Evolutionary conservation across 805 yeast species (phyloP).

Genomic region (Sugiyamaella floridensis): DNA sequence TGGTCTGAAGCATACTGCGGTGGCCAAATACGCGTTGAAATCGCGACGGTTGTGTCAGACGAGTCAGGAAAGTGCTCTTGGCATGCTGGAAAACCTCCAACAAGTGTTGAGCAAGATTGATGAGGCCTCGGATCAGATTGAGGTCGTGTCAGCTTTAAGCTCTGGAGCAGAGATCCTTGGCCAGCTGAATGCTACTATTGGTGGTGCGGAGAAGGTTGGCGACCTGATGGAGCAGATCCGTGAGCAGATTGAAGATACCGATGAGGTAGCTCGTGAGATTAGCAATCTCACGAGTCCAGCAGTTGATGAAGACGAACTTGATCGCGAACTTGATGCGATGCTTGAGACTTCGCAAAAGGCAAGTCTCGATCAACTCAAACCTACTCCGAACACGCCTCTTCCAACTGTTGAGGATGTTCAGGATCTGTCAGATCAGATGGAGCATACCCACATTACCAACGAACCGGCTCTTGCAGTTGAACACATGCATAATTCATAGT

Average conservation of each 20-base stretch:
- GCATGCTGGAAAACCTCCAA: constrained; percentile 34
- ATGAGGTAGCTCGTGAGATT: constrained; percentile 35
- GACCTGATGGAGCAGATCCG: constrained; percentile 36
- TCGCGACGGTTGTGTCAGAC: constrained; percentile 34
- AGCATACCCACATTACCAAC: background rate
- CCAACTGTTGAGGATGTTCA: background rate
- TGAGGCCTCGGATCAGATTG: constrained; percentile 37
- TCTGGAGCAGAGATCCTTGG: constrained; percentile 34
- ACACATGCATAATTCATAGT: background rate
- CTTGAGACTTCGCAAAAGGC: constrained; percentile 4
- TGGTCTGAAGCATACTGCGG: constrained; percentile 22
- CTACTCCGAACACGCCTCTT: background rate
- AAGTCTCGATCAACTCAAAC: background rate
- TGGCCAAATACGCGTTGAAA: constrained; percentile 32
- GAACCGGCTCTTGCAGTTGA: constrained; percentile 5
- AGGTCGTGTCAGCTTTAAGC: constrained; percentile 34
- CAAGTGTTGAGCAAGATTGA: constrained; percentile 37
- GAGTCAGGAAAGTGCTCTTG: constrained; percentile 30
- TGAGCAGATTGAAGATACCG: constrained; percentile 34
- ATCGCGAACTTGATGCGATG: constrained; percentile 36
- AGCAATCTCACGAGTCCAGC: constrained; percentile 25
- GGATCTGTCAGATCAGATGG: background rate
- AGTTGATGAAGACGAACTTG: constrained; percentile 32
- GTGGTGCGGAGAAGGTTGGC: constrained; percentile 40
- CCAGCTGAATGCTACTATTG: constrained; percentile 36